These are phyloP conservation scores for Candida maris DNA, from an alignment of 805 yeast species.

Conservation along the genomic window DNA sequence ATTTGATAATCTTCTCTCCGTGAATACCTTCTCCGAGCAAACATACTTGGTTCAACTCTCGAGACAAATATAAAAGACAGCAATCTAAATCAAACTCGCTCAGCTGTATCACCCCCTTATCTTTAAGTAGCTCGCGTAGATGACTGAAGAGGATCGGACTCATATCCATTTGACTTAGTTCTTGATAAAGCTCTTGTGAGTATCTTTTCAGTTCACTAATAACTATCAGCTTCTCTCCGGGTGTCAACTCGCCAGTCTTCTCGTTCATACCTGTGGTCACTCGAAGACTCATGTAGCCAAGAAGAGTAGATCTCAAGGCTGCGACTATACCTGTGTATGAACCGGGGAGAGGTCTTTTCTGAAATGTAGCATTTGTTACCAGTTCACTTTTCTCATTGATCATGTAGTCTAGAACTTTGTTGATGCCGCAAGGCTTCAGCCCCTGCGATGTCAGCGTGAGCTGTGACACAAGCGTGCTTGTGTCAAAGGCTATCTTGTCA, in stretches of 20 bases:
- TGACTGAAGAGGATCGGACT: conserved; percentile 17
- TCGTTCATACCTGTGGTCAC: conserved; percentile 10
- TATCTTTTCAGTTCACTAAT: conserved; percentile 13
- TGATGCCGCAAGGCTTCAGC: conserved; percentile 23
- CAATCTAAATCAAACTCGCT: conserved; percentile 20
- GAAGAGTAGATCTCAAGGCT: conserved; percentile 1
- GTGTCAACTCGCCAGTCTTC: conserved; percentile 14
- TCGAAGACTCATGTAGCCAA: background rate
- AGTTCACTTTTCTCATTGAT: conserved; percentile 20
- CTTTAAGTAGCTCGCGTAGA: conserved; percentile 8
- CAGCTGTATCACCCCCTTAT: conserved; percentile 1
- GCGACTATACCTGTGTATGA: conserved; percentile 11
- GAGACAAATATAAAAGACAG: conserved; percentile 20
- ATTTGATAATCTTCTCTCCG: background rate
- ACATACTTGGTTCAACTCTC: conserved; percentile 13
- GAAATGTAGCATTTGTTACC: conserved; percentile 21
- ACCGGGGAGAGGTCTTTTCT: conserved; percentile 3
- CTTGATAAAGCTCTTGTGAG: conserved; percentile 8
- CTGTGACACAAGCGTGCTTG: conserved; percentile 11
- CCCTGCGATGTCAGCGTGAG: conserved; percentile 14
- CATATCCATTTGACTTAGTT: conserved; percentile 2
- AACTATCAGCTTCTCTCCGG: conserved; percentile 20
- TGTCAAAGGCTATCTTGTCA: conserved; percentile 23
- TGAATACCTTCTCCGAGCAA: conserved; percentile 1
- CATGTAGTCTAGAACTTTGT: conserved; percentile 23